These are phyloP conservation scores for Tuber calosporum DNA, from an alignment of 495 filamentous ascomycete genomes.

Conservation along the genomic window DNA sequence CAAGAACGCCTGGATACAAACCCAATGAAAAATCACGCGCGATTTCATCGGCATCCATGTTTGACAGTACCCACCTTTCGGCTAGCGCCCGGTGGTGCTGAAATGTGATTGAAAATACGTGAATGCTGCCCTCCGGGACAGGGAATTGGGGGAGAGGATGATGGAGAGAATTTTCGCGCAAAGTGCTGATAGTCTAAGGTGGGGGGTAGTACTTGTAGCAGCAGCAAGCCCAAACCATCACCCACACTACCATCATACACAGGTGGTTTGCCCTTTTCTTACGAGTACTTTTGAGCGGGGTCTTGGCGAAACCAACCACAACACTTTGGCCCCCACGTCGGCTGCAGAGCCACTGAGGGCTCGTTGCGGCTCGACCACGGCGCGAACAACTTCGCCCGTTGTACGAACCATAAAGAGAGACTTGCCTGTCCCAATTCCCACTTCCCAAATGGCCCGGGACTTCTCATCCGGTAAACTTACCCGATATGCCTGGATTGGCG, in stretches of 20 bases:
- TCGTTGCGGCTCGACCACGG: too few relatives aligned
- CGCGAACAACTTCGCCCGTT: slow-evolving; percentile 31
- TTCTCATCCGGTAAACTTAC: slow-evolving; percentile 12
- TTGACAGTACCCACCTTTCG: slow-evolving; percentile 35
- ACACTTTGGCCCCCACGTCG: not conserved
- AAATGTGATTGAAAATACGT: slow-evolving; percentile 24
- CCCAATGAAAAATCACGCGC: slow-evolving; percentile 15
- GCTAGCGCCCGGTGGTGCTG: slow-evolving; percentile 31
- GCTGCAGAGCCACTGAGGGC: too few relatives aligned
- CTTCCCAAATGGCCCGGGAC: slow-evolving; percentile 23
- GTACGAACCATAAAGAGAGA: slow-evolving; percentile 27
- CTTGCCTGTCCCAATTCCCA: slow-evolving; percentile 22
- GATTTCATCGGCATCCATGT: slow-evolving; percentile 28
- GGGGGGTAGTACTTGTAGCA: not conserved
- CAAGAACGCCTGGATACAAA: slow-evolving; percentile 26
- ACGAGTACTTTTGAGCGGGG: not conserved
- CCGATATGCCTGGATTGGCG: too few relatives aligned
- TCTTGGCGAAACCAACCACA: too few relatives aligned
- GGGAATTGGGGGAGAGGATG: not conserved
- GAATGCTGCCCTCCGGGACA: slow-evolving; percentile 24
- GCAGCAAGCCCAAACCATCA: not conserved
- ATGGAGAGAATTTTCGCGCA: slow-evolving; percentile 15
- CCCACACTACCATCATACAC: not conserved
- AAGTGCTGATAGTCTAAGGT: slow-evolving; percentile 14
- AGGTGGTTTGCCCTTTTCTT: slow-evolving; percentile 16